Evolutionary conservation across 495 filamentous ascomycete genomes (phyloP).

Genomic region (Evansstolkia leycettana): DNA sequence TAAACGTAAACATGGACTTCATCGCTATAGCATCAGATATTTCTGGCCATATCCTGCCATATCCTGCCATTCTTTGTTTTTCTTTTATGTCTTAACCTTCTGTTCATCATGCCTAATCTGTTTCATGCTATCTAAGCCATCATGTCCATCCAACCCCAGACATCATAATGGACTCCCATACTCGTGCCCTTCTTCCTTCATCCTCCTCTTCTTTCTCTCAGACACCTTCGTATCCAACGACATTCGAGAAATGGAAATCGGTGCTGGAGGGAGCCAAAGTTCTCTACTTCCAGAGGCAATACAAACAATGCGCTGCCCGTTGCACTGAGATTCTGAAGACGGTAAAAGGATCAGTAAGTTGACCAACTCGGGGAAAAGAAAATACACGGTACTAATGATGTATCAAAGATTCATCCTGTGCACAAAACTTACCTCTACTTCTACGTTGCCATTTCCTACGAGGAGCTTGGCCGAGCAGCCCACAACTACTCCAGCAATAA

Average conservation of each 20-base stretch:
- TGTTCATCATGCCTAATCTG: too few species aligned
- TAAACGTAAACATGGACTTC: too few species aligned
- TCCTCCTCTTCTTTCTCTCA: background rate
- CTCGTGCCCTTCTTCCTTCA: too few species aligned
- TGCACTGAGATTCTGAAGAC: conserved; percentile 17
- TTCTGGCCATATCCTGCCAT: too few species aligned
- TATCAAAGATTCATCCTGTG: conserved; percentile 18
- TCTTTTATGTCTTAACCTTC: too few species aligned
- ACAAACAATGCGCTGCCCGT: conserved; percentile 32
- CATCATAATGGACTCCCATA: too few species aligned
- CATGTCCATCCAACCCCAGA: too few species aligned
- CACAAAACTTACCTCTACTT: conserved; percentile 30
- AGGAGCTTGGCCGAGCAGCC: conserved; percentile 25
- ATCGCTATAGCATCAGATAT: too few species aligned
- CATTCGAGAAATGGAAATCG: conserved; percentile 20
- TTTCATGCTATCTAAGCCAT: too few species aligned
- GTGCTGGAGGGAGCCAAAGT: conserved; percentile 21
- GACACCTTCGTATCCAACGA: conserved; percentile 1
- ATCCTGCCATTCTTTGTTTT: too few species aligned
- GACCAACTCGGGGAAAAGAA: background rate
- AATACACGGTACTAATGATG: background rate
- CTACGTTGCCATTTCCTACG: conserved; percentile 33
- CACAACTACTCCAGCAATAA: conserved; percentile 32
- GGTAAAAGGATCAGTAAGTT: conserved; percentile 18
- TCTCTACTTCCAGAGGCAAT: conserved; percentile 27